Evolutionary conservation across 106 monocot species (phyloP), one percentile per base, ranked within the genome.

Genomic region (Dendrobium huoshanense): DNA sequence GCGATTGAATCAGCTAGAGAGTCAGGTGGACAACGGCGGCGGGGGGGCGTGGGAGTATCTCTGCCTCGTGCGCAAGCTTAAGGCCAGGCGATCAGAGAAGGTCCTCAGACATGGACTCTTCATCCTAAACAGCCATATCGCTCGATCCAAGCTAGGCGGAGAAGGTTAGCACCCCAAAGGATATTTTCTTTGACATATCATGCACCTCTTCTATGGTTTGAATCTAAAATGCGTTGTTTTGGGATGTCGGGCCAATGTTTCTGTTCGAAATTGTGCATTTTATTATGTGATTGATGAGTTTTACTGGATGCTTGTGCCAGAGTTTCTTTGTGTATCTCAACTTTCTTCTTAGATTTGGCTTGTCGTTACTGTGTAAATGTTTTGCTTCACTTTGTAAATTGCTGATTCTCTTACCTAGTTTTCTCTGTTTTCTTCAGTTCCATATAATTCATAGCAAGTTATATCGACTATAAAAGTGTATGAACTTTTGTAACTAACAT

Each of bases 11-110:
- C 77, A 77, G 48, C 80, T 96, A 41, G 93, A 96, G 87, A 87
- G 59, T 75, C 92, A 97, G 83, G 92, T 86, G 20, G 87, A 86
- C 55, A 85, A 92, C 73, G 92, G 92, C 72, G 92, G 89, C 10
- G 97, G 94, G 64, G 92, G 94, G 22, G 89, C 86, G 20, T 92
- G 90, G 94, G 94, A 97, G 89, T 97, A 97, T 84, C 89, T 97
- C 47, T 97, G 82, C 87, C 97, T 94, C 67, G 90, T 89, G 49
- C 83, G 83, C 25, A 92, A 90, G 82, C 90, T 97, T 84, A 86
- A 85, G 74, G 90, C 82, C 64, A 88, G 94, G 1, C 86, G 96
- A 43, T 84, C 94, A 55, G 89, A 91, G 51, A 88, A 89, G 82
- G 94, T 92, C 59, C 88, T 92, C 58, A 87, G 82, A 51, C 86